phyloP scores from a whole-genome alignment of 257 asterid genomes.

The Nemophila menziesii region DNA sequence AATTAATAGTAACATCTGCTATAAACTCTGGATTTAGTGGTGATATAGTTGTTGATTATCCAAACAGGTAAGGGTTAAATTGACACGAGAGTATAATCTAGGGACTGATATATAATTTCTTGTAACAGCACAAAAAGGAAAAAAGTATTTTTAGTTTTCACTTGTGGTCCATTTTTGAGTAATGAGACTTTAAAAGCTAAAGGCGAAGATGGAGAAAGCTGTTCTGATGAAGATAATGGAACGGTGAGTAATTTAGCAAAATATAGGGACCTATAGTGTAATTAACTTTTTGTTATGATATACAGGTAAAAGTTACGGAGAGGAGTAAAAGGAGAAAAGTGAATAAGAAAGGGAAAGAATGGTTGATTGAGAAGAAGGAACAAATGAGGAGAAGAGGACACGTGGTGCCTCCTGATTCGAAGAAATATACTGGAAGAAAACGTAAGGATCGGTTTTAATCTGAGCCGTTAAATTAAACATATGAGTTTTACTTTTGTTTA shows the following conservation, averaged over 20 bases:
- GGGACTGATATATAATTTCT: neutral
- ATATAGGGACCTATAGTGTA: too few relatives aligned
- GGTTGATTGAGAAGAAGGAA: constrained; percentile 73
- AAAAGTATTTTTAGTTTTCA: constrained; percentile 86
- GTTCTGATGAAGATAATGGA: constrained; percentile 63
- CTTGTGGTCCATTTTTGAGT: constrained; percentile 74
- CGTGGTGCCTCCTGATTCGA: constrained; percentile 57
- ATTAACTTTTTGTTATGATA: too few relatives aligned
- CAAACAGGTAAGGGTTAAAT: constrained; percentile 92
- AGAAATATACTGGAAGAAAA: constrained; percentile 84
- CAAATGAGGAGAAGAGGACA: constrained; percentile 72
- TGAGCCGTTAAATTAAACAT: too few relatives aligned
- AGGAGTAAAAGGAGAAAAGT: constrained; percentile 70
- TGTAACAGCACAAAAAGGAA: constrained; percentile 63
- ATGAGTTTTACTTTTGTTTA: too few relatives aligned
- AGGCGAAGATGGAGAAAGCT: constrained; percentile 68
- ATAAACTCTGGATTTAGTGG: constrained; percentile 97
- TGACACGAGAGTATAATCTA: neutral
- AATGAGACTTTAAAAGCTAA: constrained; percentile 47
- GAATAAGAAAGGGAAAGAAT: constrained; percentile 72
- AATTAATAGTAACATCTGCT: constrained; percentile 74
- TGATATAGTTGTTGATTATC: constrained; percentile 81
- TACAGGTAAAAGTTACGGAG: constrained; percentile 63
- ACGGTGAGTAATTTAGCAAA: too few relatives aligned
- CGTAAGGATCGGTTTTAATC: constrained; percentile 64